Evolutionary conservation across 2,329 filamentous ascomycete genomes (phyloP).

Genomic region (Pezicula radicicola): DNA sequence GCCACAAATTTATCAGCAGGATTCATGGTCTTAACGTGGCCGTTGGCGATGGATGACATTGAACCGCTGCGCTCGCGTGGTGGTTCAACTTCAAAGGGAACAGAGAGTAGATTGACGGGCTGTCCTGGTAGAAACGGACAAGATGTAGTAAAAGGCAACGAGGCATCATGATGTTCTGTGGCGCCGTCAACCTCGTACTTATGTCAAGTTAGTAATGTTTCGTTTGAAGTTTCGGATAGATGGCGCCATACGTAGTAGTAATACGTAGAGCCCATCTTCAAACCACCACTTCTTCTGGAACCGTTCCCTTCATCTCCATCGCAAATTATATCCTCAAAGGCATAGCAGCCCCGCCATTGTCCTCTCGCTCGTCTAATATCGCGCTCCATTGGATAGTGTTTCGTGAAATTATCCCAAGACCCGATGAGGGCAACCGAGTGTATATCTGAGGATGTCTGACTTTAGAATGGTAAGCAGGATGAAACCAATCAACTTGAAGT

Average conservation of each 20-base stretch:
- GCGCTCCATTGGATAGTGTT: conserved; percentile 75
- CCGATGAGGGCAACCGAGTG: conserved; percentile 77
- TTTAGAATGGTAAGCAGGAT: conserved; percentile 28
- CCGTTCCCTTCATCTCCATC: conserved; percentile 59
- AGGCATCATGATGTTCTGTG: conserved; percentile 71
- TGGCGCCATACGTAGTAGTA: conserved; percentile 81
- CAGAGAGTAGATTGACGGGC: conserved; percentile 76
- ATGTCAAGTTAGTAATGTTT: conserved; percentile 14
- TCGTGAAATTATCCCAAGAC: conserved; percentile 93
- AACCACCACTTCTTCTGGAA: conserved; percentile 67
- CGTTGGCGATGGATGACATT: conserved; percentile 53
- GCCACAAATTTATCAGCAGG: conserved; percentile 73
- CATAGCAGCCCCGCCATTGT: conserved; percentile 85
- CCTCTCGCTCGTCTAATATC: conserved; percentile 71
- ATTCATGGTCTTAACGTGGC: conserved; percentile 71
- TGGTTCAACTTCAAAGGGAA: conserved; percentile 66
- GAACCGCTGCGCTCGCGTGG: conserved; percentile 62
- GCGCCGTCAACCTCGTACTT: conserved; percentile 83
- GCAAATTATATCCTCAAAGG: conserved; percentile 80
- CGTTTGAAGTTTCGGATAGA: conserved; percentile 27
- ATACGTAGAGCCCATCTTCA: conserved; percentile 91
- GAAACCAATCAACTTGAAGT: conserved; percentile 10
- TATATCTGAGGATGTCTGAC: conserved; percentile 57
- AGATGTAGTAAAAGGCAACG: conserved; percentile 68
- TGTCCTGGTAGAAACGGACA: conserved; percentile 90